Conservation (phyloP, 2,329 filamentous ascomycete genomes). For the Curvularia spicifera region DNA sequence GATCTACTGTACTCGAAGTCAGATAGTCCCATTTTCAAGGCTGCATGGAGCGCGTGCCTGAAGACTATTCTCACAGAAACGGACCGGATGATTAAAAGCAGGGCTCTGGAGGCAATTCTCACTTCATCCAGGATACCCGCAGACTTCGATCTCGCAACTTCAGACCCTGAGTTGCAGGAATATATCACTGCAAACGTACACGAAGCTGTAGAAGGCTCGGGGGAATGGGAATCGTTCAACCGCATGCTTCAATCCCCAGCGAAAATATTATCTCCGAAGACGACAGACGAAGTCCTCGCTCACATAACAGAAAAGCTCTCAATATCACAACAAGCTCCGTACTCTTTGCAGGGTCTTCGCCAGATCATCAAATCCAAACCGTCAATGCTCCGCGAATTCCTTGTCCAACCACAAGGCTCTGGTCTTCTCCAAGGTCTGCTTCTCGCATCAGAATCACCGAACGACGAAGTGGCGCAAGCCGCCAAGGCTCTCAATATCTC, state of each 20-base stretch:
- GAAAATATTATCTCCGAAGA: slow-evolving; percentile 44
- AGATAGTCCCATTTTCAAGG: slow-evolving; percentile 37
- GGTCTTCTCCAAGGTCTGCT: slow-evolving; percentile 60
- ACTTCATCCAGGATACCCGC: slow-evolving; percentile 46
- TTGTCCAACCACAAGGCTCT: slow-evolving; percentile 55
- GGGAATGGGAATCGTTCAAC: slow-evolving; percentile 47
- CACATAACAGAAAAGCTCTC: slow-evolving; percentile 50
- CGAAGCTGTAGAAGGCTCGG: slow-evolving; percentile 38
- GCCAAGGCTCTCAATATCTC: slow-evolving; percentile 50
- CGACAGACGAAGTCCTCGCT: slow-evolving; percentile 48
- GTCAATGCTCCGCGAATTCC: slow-evolving; percentile 52
- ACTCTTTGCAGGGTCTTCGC: slow-evolving; percentile 55
- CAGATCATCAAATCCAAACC: slow-evolving; percentile 52
- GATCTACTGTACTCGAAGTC: slow-evolving; percentile 64
- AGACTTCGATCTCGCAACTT: slow-evolving; percentile 45
- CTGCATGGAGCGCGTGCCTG: slow-evolving; percentile 41
- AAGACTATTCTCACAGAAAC: slow-evolving; percentile 36
- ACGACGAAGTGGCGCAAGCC: slow-evolving; percentile 58
- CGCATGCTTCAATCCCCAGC: slow-evolving; percentile 46
- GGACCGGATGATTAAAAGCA: slow-evolving; percentile 37
- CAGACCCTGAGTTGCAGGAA: slow-evolving; percentile 45
- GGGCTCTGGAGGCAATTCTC: slow-evolving; percentile 42
- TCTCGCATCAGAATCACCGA: slow-evolving; percentile 60
- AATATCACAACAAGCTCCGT: slow-evolving; percentile 41
- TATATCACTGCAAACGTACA: slow-evolving; percentile 43